phyloP scores from a whole-genome alignment of 176 grass and related monocot genomes.

The Oryza officinalis region DNA sequence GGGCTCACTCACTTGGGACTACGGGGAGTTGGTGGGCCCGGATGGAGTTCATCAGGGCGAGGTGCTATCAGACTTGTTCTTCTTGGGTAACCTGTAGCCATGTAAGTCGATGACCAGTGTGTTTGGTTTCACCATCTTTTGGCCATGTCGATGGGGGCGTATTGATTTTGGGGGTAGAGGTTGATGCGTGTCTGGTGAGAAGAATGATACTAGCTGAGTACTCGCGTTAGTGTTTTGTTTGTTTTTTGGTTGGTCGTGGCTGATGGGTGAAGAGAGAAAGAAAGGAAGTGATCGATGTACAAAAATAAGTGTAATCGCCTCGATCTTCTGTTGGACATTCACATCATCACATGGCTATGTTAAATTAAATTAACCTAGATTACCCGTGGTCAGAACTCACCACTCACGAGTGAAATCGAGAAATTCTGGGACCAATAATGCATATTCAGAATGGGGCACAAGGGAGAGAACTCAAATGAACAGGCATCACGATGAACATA shows the following conservation, averaged over 20 bases:
- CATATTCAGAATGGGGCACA: neutral
- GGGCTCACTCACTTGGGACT: constrained; percentile 41
- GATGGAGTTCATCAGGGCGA: neutral
- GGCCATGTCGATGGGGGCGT: neutral
- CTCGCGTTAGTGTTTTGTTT: constrained; percentile 6
- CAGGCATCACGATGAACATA: neutral
- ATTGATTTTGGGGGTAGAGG: neutral
- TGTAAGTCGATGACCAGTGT: neutral
- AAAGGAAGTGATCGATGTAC: neutral
- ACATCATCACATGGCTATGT: neutral
- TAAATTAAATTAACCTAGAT: neutral
- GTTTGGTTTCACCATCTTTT: neutral
- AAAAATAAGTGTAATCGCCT: constrained; percentile 30
- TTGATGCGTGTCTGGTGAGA: neutral
- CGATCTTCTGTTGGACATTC: neutral
- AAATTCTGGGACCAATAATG: neutral
- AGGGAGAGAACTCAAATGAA: too few species aligned
- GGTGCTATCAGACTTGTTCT: constrained; percentile 19
- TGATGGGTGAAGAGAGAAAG: too few species aligned
- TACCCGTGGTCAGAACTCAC: neutral
- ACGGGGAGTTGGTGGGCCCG: neutral
- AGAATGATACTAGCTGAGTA: neutral
- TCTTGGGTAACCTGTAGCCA: constrained; percentile 16
- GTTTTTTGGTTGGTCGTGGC: neutral
- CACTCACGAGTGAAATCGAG: neutral